Conservation (phyloP, 768 basidiomycete genomes). For the Mycena leptocephala region DNA sequence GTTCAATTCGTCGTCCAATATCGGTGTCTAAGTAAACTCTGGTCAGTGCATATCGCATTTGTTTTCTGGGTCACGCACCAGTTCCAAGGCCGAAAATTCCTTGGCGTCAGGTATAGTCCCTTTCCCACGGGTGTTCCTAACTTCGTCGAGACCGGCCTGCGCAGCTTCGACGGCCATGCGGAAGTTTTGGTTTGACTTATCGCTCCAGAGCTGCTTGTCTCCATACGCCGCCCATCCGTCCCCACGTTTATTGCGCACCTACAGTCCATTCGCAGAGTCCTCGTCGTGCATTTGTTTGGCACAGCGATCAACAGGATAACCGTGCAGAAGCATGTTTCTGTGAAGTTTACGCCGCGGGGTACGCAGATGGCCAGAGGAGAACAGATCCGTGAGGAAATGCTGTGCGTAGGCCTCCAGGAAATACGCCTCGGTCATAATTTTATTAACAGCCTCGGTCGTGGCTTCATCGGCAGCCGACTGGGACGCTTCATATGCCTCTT, state of each 20-base stretch:
- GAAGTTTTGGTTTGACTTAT: background rate
- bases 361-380: conserved; percentile 13
- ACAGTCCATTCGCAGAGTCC: conserved; percentile 16
- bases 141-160: conserved; percentile 7
- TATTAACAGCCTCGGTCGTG: background rate
- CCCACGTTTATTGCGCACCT: background rate
- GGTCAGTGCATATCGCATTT: background rate
- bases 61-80: background rate
- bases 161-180: background rate
- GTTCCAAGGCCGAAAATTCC: background rate
- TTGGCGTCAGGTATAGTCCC: background rate
- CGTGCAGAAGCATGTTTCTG: background rate
- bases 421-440: background rate
- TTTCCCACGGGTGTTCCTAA: background rate
- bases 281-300: conserved; percentile 7
- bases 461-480: background rate
- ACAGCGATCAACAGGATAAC: background rate
- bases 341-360: background rate
- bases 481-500: background rate
- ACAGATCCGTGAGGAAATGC: conserved; percentile 14
- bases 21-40: background rate
- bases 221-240: background rate
- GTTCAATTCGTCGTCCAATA: background rate
- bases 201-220: background rate
- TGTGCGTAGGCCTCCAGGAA: conserved; percentile 2